Percentiles rank a stretch among this genome's conserved stretches.
phyloP scores from a whole-genome alignment of 495 filamentous ascomycete species.

The Aspergillus wentii region DNA sequence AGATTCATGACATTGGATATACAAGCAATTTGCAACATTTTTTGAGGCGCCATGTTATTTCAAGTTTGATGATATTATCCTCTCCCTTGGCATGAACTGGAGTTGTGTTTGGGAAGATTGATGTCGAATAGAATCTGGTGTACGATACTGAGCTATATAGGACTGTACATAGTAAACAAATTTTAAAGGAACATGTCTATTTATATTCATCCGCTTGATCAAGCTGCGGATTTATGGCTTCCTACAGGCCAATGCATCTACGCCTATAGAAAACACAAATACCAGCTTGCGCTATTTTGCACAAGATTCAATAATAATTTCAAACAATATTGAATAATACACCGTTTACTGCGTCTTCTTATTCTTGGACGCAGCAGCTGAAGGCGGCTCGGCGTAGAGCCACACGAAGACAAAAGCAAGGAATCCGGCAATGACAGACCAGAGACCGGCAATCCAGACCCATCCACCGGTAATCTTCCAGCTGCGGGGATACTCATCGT shows the following conservation, averaged over 20 bases:
- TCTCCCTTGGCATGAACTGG: constrained; percentile 15
- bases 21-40: too few relatives aligned
- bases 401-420: constrained; percentile 79
- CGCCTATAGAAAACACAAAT: background rate
- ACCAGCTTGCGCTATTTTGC: background rate
- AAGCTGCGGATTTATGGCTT: too few relatives aligned
- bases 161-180: constrained; percentile 1
- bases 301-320: constrained; percentile 12
- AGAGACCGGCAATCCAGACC: constrained; percentile 93
- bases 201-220: too few relatives aligned
- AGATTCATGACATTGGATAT: too few relatives aligned
- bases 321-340: constrained; percentile 17
- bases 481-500: constrained; percentile 91
- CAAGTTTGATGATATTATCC: constrained; percentile 1
- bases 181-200: background rate
- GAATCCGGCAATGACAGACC: constrained; percentile 77
- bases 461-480: constrained; percentile 87
- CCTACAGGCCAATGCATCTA: too few relatives aligned
- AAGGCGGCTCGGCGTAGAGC: constrained; percentile 74
- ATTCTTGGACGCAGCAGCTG: constrained; percentile 17
- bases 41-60: too few relatives aligned
- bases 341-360: constrained; percentile 69
- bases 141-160: constrained; percentile 3
- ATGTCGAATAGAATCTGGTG: constrained; percentile 5
- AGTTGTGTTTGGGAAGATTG: constrained; percentile 8